Percentiles rank a stretch among this genome's conserved stretches.
These are phyloP conservation scores for Cystobasidium slooffiae DNA, from an alignment of 1,284 basidiomycete species.

Conservation along the genomic window DNA sequence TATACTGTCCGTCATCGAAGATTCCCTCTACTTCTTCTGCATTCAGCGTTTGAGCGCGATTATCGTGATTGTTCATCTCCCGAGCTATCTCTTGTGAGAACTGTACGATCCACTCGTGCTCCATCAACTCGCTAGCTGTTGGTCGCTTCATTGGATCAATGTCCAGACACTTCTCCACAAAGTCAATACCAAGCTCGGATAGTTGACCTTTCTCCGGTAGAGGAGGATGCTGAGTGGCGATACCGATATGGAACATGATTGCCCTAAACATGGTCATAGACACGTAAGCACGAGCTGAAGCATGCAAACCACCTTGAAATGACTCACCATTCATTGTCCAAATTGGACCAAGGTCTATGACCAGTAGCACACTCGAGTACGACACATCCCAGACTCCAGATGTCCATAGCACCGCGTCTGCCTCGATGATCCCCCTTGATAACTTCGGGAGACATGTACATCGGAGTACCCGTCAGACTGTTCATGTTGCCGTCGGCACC, in stretches of 20 bases:
- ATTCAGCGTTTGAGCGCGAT: not conserved
- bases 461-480: conserved; percentile 94
- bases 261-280: conserved; percentile 65
- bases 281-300: not conserved
- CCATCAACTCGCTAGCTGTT: conserved; percentile 79
- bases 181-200: conserved; percentile 86
- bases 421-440: conserved; percentile 76
- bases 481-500: conserved; percentile 66
- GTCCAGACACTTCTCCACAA: conserved; percentile 88
- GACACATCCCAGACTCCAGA: conserved; percentile 94
- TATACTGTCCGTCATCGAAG: not conserved
- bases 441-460: conserved; percentile 99
- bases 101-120: conserved; percentile 82
- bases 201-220: conserved; percentile 89
- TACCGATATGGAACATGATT: conserved; percentile 99
- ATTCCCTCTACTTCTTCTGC: conserved; percentile 24
- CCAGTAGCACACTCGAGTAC: conserved; percentile 96
- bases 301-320: not conserved
- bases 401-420: conserved; percentile 93
- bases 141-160: conserved; percentile 86
- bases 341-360: conserved; percentile 95
- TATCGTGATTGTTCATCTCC: conserved; percentile 28
- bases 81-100: conserved; percentile 51
- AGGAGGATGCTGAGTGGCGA: conserved; percentile 94
- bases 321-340: conserved; percentile 97